These are phyloP conservation scores for Pseudocercospora cruenta DNA, from an alignment of 2,329 filamentous ascomycete genomes.

Conservation along the genomic window DNA sequence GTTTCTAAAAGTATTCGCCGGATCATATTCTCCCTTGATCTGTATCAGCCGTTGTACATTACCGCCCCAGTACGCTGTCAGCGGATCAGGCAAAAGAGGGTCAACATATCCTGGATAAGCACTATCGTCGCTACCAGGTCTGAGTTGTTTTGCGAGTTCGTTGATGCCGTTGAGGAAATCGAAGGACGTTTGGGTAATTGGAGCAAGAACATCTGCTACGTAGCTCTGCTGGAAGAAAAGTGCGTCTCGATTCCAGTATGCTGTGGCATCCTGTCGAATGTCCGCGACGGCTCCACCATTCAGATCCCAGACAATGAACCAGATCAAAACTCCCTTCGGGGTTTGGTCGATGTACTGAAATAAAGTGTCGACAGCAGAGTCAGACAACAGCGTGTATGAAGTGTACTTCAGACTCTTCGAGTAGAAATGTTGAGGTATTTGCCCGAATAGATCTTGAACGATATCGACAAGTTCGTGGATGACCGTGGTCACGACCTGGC, in stretches of 20 bases:
- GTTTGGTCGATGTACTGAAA: conserved; percentile 28
- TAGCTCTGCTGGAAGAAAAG: conserved; percentile 27
- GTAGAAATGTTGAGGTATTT: conserved; percentile 30
- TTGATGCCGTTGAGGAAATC: conserved; percentile 24
- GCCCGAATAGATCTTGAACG: conserved; percentile 19
- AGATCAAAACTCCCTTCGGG: conserved; percentile 21
- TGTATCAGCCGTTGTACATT: conserved; percentile 36
- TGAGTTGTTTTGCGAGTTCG: conserved; percentile 14
- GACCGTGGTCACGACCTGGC: conserved; percentile 18
- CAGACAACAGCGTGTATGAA: conserved; percentile 16
- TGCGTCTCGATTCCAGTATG: conserved; percentile 30
- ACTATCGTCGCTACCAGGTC: conserved; percentile 22
- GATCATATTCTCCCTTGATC: conserved; percentile 40
- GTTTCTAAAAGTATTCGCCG: conserved; percentile 33
- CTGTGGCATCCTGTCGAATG: conserved; percentile 23
- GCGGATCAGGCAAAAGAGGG: conserved; percentile 36
- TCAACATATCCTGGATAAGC: conserved; percentile 32
- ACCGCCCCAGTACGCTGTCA: conserved; percentile 36
- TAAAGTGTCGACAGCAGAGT: conserved; percentile 25
- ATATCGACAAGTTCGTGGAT: conserved; percentile 18
- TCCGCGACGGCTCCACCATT: conserved; percentile 26
- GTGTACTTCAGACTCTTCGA: conserved; percentile 25
- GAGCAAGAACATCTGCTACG: conserved; percentile 16
- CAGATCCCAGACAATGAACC: conserved; percentile 29
- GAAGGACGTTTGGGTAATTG: conserved; percentile 13